A percentile compares a stretch with the other conserved stretches of the same genome.
Evolutionary conservation across 1,139 yeast genomes (phyloP).

Genomic region (Scheffersomyces illinoinensis): DNA sequence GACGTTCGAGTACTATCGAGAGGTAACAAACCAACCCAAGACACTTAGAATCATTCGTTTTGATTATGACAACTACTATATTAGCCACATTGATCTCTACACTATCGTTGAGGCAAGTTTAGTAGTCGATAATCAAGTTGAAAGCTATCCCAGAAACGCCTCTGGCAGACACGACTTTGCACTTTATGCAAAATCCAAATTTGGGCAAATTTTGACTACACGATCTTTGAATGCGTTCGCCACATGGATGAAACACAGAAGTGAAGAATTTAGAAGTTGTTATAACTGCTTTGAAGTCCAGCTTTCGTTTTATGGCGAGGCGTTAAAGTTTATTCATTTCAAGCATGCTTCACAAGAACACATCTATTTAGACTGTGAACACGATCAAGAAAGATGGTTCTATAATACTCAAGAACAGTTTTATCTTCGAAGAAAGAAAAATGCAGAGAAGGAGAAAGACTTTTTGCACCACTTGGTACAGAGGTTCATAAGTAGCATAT

Average conservation of each 20-base stretch:
- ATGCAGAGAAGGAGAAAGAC: neutral
- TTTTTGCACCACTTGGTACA: neutral
- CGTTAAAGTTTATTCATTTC: neutral
- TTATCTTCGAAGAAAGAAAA: neutral
- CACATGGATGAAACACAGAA: neutral
- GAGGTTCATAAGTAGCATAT: neutral
- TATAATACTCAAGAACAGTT: neutral
- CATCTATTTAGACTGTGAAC: neutral
- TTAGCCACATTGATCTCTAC: neutral
- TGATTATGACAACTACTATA: neutral
- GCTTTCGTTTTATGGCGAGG: neutral
- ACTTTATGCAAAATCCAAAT: neutral
- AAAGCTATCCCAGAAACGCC: neutral
- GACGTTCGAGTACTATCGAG: neutral
- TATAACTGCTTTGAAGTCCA: neutral
- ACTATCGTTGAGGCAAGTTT: neutral
- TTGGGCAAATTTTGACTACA: neutral
- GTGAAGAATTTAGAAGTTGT: neutral
- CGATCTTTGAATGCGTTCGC: neutral
- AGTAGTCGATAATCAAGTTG: neutral
- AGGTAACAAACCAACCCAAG: neutral
- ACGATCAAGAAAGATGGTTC: neutral
- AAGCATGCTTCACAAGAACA: neutral
- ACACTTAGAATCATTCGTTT: neutral
- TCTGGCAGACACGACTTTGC: neutral